These are phyloP conservation scores for Verbascum thapsus DNA, from an alignment of 257 asterid species.

Conservation along the genomic window DNA sequence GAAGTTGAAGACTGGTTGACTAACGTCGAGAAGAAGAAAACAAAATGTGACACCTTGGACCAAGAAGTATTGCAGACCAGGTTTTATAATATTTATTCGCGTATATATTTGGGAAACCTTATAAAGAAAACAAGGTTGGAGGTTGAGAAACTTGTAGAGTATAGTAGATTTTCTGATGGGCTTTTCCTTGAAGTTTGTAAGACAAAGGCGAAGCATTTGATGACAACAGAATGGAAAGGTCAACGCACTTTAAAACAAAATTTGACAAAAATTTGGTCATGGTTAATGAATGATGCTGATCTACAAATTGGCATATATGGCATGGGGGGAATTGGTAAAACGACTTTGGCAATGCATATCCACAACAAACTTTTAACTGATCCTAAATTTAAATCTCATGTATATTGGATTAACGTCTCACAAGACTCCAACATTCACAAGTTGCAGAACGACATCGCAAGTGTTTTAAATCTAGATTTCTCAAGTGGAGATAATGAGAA, in stretches of 20 bases:
- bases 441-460: constrained; percentile 28
- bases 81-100: constrained; percentile 18
- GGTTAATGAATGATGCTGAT: constrained; percentile 27
- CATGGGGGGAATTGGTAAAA: constrained; percentile 36
- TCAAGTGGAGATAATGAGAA: constrained; percentile 28
- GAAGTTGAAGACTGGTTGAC: constrained; percentile 32
- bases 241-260: constrained; percentile 25
- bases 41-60: constrained; percentile 22
- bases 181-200: constrained; percentile 27
- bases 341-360: constrained; percentile 34
- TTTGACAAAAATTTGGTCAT: constrained; percentile 25
- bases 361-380: constrained; percentile 31
- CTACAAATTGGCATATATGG: constrained; percentile 36
- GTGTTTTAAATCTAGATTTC: constrained; percentile 22
- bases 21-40: constrained; percentile 17
- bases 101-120: constrained; percentile 17
- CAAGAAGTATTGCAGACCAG: constrained; percentile 17
- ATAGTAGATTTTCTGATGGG: constrained; percentile 27
- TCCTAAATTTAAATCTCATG: constrained; percentile 24
- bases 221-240: constrained; percentile 29
- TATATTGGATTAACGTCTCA: constrained; percentile 33
- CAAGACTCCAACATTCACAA: constrained; percentile 24
- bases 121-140: constrained; percentile 22
- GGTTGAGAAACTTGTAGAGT: constrained; percentile 30
- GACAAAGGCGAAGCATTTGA: constrained; percentile 31